Evolutionary conservation across 768 basidiomycete species (phyloP), one percentile per base, ranked within the genome.

Genomic region (Termitomyces titanicus): DNA sequence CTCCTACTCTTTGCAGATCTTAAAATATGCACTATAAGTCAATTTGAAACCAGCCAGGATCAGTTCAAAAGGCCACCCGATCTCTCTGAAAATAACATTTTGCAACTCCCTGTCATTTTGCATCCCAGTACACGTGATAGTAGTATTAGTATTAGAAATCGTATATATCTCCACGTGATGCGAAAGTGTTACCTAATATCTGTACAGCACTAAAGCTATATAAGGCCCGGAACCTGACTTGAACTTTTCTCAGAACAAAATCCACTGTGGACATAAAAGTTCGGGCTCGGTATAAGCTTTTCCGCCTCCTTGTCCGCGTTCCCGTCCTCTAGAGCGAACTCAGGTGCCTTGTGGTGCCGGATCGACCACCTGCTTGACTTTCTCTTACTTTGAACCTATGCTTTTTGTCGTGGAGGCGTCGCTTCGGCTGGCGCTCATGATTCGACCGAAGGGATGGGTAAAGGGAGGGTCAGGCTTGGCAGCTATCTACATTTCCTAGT

Each of bases 231-330:
- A 29, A 31, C 24, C 20, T 20, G 15, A 13, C 7, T 55, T 56
- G 54, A 31, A 54, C 64, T 63, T 65, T 60, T 64, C 67, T 66
- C 50, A 3, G 47, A 84, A 89, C 89, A 86, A 87, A 84, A 55
- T 51, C 74, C 74, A 66, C 58, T 80, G 89, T 80, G 85, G 89
- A 92, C 90, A 84, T 68, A 82, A 89, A 89, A 93, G 91, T 92
- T 93, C 91, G 91, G 88, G 82, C 91, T 79, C 68, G 89, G 86
- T 73, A 69, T 73, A 77, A 86, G 83, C 82, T 80, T 72, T 79
- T 81, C 85, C 86, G 84, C 81, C 82, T 91, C 84, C 89, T 84
- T 82, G 89, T 82, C 87, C 91, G 91, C 91, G 91, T 93, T 91
- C 89, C 89, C 88, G 89, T 91, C 86, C 83, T 80, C 88, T 78